Base-by-base conservation (phyloP, 2,329 filamentous ascomycete species). In the Colletotrichum endophyticum region DNA sequence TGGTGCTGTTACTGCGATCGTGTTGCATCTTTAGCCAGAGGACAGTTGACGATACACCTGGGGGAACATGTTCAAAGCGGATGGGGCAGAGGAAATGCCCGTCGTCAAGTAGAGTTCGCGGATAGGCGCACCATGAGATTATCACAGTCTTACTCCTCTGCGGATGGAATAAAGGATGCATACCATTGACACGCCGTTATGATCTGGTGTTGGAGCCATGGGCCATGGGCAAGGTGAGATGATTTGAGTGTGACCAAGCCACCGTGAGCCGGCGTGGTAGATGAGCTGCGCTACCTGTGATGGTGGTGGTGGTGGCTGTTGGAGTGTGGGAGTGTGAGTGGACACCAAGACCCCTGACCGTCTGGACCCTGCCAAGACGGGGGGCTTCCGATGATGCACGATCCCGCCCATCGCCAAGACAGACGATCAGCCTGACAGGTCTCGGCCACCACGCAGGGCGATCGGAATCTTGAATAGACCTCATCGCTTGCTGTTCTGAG, bases 281-380 rank as follows among this genome's bases (percentile, higher is more conserved):
- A 53, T 7, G 4, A 53, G n/a, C 44, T 53, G 12, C 8, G 28
- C 63, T 49, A 49, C 22, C 34, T 9, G 13, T 22, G 2, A 39
- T 32, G 16, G 34, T 49, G 25, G 34, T 28, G 1, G 32, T 16
- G 4, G 28, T 39, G 16, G 36, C 25, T 61, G 19, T 27, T 32
- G 30, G 25, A 28, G 56, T 25, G 27, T 30, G 59, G 0, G 30
- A 32, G 44, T 39, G 36, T n/a, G 71, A 12, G 66, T 59, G 72
- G 39, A 53, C 66, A 64, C 72, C 11, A 13, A 2, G 39, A 64
- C 66, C 72, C 72, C 72, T 71, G 67, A 59, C 63, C 15, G 19
- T 36, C 44, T 80, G 6, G 78, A 73, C 73, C 73, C 73, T 75
- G 73, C 70, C 73, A 73, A 73, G 73, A 39, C 69, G 68, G 39